phyloP scores from a whole-genome alignment of 495 filamentous ascomycete genomes.

The Penicillium verhagenii region DNA sequence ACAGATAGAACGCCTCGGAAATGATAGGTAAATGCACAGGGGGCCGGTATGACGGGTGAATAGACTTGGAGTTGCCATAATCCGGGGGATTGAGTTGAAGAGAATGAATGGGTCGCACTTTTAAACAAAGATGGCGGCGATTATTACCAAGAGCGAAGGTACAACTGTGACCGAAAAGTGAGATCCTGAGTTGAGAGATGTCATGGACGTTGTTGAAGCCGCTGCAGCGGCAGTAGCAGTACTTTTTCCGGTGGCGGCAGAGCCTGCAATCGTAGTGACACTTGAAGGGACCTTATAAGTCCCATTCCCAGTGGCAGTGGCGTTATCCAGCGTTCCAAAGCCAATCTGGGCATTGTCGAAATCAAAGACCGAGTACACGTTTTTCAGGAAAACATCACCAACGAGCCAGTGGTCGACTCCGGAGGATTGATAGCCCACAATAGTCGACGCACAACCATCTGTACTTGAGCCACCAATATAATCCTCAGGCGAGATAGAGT shows the following conservation, averaged over 20 bases:
- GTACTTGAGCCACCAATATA: constrained; percentile 55
- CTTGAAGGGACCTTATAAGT: constrained; percentile 15
- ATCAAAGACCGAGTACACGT: constrained; percentile 87
- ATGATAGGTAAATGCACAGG: neutral
- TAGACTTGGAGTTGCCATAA: neutral
- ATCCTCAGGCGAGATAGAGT: constrained; percentile 63
- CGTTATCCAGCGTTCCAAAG: constrained; percentile 28
- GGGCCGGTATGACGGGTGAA: neutral
- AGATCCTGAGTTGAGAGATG: constrained; percentile 4
- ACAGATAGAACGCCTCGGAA: neutral
- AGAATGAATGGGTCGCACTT: neutral
- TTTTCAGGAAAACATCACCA: constrained; percentile 83
- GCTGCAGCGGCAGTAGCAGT: neutral
- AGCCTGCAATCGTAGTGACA: constrained; percentile 5
- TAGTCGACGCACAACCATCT: constrained; percentile 61
- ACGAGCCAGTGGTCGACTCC: constrained; percentile 64
- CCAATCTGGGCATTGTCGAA: constrained; percentile 49
- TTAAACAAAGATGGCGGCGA: constrained; percentile 1
- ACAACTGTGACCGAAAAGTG: constrained; percentile 1
- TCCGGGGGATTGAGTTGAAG: neutral
- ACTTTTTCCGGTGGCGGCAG: neutral
- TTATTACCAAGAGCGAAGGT: neutral
- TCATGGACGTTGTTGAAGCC: neutral
- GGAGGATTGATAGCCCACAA: constrained; percentile 50
- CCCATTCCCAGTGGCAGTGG: constrained; percentile 12